phyloP scores from a whole-genome alignment of 768 basidiomycete species.

The Amanita molliuscula region DNA sequence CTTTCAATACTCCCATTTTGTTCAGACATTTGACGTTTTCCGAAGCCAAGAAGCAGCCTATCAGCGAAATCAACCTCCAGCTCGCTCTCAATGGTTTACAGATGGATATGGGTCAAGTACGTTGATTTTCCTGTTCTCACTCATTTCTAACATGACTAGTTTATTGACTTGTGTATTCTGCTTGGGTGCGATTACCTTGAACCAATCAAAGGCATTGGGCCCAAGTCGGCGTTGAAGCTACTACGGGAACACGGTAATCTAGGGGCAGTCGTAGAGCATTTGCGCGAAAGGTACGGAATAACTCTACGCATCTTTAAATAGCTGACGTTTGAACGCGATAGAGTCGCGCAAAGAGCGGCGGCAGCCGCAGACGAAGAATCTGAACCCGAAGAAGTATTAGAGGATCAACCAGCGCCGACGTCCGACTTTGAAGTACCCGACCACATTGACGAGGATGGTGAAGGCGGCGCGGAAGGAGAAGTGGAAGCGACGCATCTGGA shows the following conservation, averaged over 20 bases:
- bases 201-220: slow-evolving; percentile 95
- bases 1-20: slow-evolving; percentile 85
- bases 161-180: slow-evolving; percentile 92
- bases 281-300: slow-evolving; percentile 61
- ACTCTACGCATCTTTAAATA: neutral
- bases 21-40: slow-evolving; percentile 96
- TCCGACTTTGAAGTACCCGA: slow-evolving; percentile 36
- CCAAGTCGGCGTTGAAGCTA: slow-evolving; percentile 90
- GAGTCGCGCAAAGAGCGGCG: slow-evolving; percentile 34
- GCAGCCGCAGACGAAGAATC: slow-evolving; percentile 16
- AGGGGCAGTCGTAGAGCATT: slow-evolving; percentile 61
- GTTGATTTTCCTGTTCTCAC: neutral
- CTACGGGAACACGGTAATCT: slow-evolving; percentile 74
- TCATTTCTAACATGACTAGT: slow-evolving; percentile 38
- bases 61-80: slow-evolving; percentile 81
- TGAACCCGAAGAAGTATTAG: slow-evolving; percentile 19
- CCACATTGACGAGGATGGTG: slow-evolving; percentile 4
- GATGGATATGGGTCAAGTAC: slow-evolving; percentile 87
- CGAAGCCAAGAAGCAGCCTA: slow-evolving; percentile 95
- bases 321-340: slow-evolving; percentile 10
- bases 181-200: slow-evolving; percentile 98
- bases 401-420: slow-evolving; percentile 31
- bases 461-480: slow-evolving; percentile 12
- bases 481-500: slow-evolving; percentile 4
- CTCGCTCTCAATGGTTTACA: slow-evolving; percentile 79